Conservation (phyloP, 148 eudicot species). For the Vaccinium corymbosum region DNA sequence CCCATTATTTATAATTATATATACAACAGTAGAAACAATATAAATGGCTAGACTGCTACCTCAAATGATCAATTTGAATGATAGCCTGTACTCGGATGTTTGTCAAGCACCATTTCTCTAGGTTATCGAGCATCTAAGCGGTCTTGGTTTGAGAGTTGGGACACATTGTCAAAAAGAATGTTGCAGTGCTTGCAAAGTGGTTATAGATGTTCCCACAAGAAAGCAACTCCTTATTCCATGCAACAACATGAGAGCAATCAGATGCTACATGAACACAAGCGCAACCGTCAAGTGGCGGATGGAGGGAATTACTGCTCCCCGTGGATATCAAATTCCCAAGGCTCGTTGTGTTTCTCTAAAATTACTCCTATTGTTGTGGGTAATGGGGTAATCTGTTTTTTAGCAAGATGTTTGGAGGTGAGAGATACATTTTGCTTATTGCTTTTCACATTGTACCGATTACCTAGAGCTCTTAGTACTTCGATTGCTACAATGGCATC, state of each 20-base stretch:
- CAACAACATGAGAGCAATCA: not conserved
- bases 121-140: not conserved
- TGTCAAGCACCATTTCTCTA: not conserved
- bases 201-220: not conserved
- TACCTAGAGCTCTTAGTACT: not conserved
- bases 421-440: not conserved
- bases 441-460: not conserved
- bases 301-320: not conserved
- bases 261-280: not conserved
- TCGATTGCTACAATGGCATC: not conserved
- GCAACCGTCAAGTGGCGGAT: not conserved
- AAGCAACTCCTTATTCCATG: not conserved
- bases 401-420: not conserved
- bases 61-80: not conserved
- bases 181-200: not conserved
- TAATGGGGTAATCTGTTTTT: not conserved
- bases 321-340: not conserved
- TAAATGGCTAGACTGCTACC: not conserved
- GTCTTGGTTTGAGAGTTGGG: not conserved
- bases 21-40: not conserved
- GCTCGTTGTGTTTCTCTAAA: not conserved
- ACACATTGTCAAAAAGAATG: not conserved
- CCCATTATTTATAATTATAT: not conserved
- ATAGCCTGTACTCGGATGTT: not conserved
- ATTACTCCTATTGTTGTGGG: not conserved